Percentiles rank a stretch among this genome's conserved stretches.
These are phyloP conservation scores for Eutrema japonicum DNA, from an alignment of 345 rosid species.

Conservation along the genomic window DNA sequence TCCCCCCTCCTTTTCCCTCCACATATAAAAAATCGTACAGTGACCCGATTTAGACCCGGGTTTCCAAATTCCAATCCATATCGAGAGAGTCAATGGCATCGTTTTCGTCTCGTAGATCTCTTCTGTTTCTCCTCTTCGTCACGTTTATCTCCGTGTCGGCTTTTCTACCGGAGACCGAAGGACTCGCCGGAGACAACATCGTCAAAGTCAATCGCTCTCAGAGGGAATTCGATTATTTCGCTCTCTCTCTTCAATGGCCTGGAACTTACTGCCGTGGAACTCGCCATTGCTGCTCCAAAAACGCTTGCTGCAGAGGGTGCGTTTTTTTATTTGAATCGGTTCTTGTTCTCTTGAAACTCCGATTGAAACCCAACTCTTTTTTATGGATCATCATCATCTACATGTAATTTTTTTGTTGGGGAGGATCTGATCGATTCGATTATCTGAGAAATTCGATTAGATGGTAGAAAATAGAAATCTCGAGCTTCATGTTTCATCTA, in stretches of 20 bases:
- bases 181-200: constrained; percentile 29
- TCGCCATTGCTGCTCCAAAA: constrained; percentile 80
- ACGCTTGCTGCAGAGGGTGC: constrained; percentile 88
- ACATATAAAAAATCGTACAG: no score
- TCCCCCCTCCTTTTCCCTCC: no score
- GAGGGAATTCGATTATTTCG: constrained; percentile 96
- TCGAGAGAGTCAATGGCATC: constrained; percentile 17
- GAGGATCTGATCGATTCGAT: background rate
- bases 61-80: background rate
- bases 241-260: constrained; percentile 83
- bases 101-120: constrained; percentile 29
- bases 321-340: background rate
- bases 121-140: constrained; percentile 31
- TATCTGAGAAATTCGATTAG: background rate
- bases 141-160: constrained; percentile 14
- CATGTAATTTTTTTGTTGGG: background rate
- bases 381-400: background rate
- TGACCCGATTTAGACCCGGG: no score
- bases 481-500: no score
- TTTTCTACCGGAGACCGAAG: constrained; percentile 14
- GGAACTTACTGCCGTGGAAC: constrained; percentile 74
- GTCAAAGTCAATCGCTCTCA: constrained; percentile 32
- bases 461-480: background rate
- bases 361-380: background rate
- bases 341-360: background rate